Evolutionary conservation across 176 grass and related monocot species (phyloP), one percentile per base, ranked within the genome.

Genomic region (Stipa capillata): DNA sequence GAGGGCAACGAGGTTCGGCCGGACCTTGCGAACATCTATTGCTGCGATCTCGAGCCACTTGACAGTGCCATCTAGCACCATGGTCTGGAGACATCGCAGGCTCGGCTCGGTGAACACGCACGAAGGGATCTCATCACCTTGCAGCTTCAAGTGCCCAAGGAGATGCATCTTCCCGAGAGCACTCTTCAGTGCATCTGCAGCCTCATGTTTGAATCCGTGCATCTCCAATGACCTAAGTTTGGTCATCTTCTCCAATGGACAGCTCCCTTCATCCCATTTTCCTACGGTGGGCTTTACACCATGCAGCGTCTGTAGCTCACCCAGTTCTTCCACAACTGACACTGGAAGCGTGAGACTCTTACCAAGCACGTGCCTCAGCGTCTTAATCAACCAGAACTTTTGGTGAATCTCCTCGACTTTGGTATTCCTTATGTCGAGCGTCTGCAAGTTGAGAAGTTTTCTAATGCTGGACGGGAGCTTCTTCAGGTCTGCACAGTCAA

Each of bases 391-490:
- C 79, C 65, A 72, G 35, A 82, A 56, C n/a, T 24, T 20, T 14
- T 17, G 34, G 36, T 55, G 11, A 65, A 84, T 58, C 14, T 32
- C 21, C 31, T 65, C 60, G 4, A 84, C 20, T 65, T 78, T 21
- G 9, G 58, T 78, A 1, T 9, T 32, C 1, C 35, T 55, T 51
- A 84, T 84, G 32, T 84, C 44, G 15, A 84, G 63, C 1, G 82
- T 84, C 56, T 76, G 44, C 47, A 84, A 61, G 74, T 84, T 84
- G 25, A 76, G 23, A 11, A 84, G 58, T 28, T n/a, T 77, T 6
- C 2, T 34, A 24, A 78, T 68, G 60, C 49, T 29, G 0, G 35
- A 27, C 1, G 72, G 82, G 12, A 84, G 57, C 7, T 36, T 29
- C 49, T 18, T 37, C 25, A 84, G n/a, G 44, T 13, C 31, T 6